These are phyloP conservation scores for Tolypocladium sp. DNA, from an alignment of 2,329 filamentous ascomycete genomes.

Conservation along the genomic window DNA sequence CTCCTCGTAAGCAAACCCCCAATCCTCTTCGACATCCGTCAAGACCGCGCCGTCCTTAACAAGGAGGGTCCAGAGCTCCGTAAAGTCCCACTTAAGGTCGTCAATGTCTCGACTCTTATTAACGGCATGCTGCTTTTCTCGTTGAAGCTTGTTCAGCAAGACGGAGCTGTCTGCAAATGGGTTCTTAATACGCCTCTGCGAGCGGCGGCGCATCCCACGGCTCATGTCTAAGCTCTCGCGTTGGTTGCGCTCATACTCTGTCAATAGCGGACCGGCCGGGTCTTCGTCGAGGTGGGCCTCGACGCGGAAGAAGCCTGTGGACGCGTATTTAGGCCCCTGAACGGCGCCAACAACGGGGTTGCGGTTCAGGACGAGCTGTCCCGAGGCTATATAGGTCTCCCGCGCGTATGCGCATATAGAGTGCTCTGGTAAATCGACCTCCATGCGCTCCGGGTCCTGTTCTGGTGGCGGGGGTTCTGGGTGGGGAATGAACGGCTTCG, in stretches of 20 bases:
- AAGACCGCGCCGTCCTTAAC: slow-evolving; percentile 17
- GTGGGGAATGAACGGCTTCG: slow-evolving; percentile 41
- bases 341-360: slow-evolving; percentile 44
- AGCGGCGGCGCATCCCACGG: slow-evolving; percentile 12
- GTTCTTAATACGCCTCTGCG: slow-evolving; percentile 14
- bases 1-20: slow-evolving; percentile 24
- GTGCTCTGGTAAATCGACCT: slow-evolving; percentile 2
- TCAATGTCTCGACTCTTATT: slow-evolving; percentile 21
- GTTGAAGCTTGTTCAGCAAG: background rate
- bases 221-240: slow-evolving; percentile 26
- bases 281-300: slow-evolving; percentile 40
- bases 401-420: slow-evolving; percentile 15
- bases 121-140: slow-evolving; percentile 8
- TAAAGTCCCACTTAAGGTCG: slow-evolving; percentile 7
- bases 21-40: slow-evolving; percentile 20
- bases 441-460: slow-evolving; percentile 8
- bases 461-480: slow-evolving; percentile 34
- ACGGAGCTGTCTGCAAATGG: slow-evolving; percentile 5
- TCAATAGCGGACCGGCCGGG: slow-evolving; percentile 32
- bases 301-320: slow-evolving; percentile 33
- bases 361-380: slow-evolving; percentile 30
- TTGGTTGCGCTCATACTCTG: slow-evolving; percentile 33
- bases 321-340: slow-evolving; percentile 43
- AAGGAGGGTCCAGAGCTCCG: slow-evolving; percentile 11
- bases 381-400: slow-evolving; percentile 23